Percentiles rank a stretch among this genome's conserved stretches.
Evolutionary conservation across 2,329 filamentous ascomycete genomes (phyloP).

Genomic region (Ilyonectria mors-panacis): DNA sequence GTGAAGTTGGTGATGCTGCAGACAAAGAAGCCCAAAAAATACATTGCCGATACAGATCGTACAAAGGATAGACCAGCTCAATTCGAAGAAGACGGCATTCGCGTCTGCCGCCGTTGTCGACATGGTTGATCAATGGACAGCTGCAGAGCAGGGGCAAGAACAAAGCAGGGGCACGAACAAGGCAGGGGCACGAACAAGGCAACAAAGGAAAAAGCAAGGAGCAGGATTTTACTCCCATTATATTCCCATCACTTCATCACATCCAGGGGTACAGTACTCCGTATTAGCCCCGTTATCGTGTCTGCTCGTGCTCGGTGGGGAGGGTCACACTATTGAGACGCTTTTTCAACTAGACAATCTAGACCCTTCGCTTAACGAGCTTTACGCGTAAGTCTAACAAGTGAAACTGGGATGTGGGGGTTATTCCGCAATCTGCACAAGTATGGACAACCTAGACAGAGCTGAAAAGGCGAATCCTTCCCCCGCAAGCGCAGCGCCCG

Average conservation of each 20-base stretch:
- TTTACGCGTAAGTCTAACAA: background rate
- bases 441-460: background rate
- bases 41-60: constrained; percentile 58
- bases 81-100: constrained; percentile 56
- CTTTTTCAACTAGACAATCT: background rate
- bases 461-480: background rate
- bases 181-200: background rate
- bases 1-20: constrained; percentile 56
- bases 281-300: background rate
- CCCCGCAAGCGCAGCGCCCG: background rate
- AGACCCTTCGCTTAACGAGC: background rate
- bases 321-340: background rate
- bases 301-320: background rate
- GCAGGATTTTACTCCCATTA: background rate
- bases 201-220: background rate
- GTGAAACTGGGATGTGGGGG: background rate
- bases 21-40: constrained; percentile 55
- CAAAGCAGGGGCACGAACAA: background rate
- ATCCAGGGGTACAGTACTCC: background rate
- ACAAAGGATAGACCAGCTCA: constrained; percentile 60
- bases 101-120: constrained; percentile 17
- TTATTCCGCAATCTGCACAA: background rate
- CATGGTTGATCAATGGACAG: background rate
- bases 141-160: background rate
- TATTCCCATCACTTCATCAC: background rate